phyloP scores from a whole-genome alignment of 805 yeast genomes.

The Starmerella roubikii region DNA sequence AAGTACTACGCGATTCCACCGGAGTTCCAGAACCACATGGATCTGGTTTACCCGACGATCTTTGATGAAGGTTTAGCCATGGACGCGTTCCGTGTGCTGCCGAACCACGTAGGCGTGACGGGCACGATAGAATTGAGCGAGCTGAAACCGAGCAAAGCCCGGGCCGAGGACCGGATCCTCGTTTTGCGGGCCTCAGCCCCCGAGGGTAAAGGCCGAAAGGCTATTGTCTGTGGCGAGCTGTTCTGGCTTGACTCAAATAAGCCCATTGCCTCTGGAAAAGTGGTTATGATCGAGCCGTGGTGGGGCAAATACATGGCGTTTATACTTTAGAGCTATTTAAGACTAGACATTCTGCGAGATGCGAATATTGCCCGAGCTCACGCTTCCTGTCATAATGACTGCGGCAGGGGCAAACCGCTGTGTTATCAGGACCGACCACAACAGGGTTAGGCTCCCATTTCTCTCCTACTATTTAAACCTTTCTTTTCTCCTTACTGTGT shows the following conservation, averaged over 20 bases:
- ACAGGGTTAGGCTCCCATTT: too few species aligned
- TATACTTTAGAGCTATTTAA: neutral
- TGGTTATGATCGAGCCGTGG: constrained; percentile 15
- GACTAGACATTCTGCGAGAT: too few species aligned
- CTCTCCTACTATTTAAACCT: too few species aligned
- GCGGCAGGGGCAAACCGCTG: too few species aligned
- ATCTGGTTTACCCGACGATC: constrained; percentile 64
- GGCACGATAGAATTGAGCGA: constrained; percentile 49
- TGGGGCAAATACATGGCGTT: constrained; percentile 15
- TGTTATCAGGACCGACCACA: too few species aligned
- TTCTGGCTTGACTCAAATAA: neutral
- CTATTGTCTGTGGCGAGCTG: constrained; percentile 9
- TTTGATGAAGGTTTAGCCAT: constrained; percentile 60
- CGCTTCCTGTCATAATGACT: too few species aligned
- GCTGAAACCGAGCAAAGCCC: neutral
- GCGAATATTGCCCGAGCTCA: too few species aligned
- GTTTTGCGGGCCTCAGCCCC: constrained; percentile 6
- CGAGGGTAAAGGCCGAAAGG: constrained; percentile 9
- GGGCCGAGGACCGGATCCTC: constrained; percentile 3
- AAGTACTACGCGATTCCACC: constrained; percentile 8
- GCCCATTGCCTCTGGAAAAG: constrained; percentile 6
- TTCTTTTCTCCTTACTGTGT: too few species aligned
- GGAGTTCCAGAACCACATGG: constrained; percentile 37
- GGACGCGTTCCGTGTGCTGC: constrained; percentile 66
- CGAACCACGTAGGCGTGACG: constrained; percentile 72